Conservation (phyloP, 495 filamentous ascomycete species). For the Trichoderma parareesei region DNA sequence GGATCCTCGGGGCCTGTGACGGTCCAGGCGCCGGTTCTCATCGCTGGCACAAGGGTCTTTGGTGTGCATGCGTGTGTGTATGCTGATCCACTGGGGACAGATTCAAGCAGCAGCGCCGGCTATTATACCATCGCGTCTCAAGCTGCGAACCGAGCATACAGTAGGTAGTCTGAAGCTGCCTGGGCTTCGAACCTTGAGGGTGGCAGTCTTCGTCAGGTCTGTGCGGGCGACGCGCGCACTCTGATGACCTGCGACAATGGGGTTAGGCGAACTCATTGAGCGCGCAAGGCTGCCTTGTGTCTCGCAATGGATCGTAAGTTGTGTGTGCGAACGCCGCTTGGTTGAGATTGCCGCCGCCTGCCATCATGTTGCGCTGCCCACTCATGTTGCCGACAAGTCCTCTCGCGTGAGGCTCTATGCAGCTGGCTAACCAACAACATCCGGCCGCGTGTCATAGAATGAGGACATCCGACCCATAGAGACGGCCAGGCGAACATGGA, state of each 20-base stretch:
- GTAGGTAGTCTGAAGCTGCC: too few species aligned
- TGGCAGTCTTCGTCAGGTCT: background rate
- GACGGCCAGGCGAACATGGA: constrained; percentile 4
- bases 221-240: background rate
- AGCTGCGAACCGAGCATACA: too few species aligned
- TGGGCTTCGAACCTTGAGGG: too few species aligned
- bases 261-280: background rate
- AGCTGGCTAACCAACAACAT: background rate
- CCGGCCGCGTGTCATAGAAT: background rate
- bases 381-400: background rate
- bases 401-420: background rate
- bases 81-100: too few species aligned
- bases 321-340: background rate
- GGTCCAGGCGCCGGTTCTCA: too few species aligned
- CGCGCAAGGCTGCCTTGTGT: background rate
- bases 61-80: too few species aligned
- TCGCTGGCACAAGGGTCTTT: too few species aligned
- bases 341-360: background rate
- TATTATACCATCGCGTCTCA: too few species aligned
- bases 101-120: too few species aligned
- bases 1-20: too few species aligned
- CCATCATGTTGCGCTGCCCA: background rate
- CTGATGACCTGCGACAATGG: background rate
- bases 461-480: background rate
- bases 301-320: constrained; percentile 8